Evolutionary conservation across 352 stramenopile species (phyloP).

Genomic region (Pythium apleroticum): DNA sequence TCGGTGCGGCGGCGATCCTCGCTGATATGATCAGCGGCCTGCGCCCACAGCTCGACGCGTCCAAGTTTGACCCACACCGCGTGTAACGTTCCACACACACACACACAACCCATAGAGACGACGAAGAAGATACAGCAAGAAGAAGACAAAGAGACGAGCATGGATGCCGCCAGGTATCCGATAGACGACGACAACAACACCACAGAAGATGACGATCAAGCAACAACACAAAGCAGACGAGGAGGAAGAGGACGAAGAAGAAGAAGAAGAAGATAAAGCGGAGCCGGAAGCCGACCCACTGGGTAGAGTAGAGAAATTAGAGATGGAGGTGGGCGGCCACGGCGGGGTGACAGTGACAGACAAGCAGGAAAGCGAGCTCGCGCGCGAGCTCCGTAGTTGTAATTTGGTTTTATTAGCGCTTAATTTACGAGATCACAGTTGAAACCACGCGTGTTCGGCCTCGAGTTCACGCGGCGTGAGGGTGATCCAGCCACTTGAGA

Average conservation of each 20-base stretch:
- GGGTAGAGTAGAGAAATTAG: constrained; percentile 26
- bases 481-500: constrained; percentile 38
- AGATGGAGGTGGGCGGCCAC: constrained; percentile 11
- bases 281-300: constrained; percentile 8
- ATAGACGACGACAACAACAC: constrained; percentile 18
- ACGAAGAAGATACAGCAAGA: constrained; percentile 8
- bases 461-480: constrained; percentile 29
- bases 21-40: constrained; percentile 80
- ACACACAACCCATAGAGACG: constrained; percentile 13
- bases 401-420: constrained; percentile 15
- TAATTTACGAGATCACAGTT: constrained; percentile 26
- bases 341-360: not conserved
- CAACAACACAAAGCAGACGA: not conserved
- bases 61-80: constrained; percentile 77
- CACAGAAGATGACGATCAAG: constrained; percentile 5
- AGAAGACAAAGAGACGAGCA: constrained; percentile 3
- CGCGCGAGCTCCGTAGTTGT: constrained; percentile 16
- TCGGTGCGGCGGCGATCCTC: constrained; percentile 71
- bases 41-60: constrained; percentile 78
- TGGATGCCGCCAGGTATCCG: constrained; percentile 21
- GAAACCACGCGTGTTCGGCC: constrained; percentile 30
- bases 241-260: constrained; percentile 2
- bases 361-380: constrained; percentile 10
- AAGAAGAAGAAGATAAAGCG: constrained; percentile 6
- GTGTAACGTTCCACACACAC: constrained; percentile 36